phyloP scores from a whole-genome alignment of 805 yeast species.

The Ogataea henricii region DNA sequence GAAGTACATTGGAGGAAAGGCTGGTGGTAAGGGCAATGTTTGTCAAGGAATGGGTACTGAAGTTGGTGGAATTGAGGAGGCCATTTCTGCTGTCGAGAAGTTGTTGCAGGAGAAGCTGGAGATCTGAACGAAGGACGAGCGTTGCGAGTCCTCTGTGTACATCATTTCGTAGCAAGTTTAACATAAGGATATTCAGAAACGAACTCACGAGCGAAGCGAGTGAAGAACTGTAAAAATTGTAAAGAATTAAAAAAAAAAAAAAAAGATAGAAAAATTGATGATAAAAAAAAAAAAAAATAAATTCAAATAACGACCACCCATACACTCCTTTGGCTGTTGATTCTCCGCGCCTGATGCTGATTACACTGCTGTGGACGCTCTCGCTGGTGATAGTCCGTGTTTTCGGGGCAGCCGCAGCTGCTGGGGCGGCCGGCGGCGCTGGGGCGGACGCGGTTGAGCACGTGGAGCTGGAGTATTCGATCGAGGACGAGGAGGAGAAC shows the following conservation, averaged over 20 bases:
- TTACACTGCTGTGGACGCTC: not conserved
- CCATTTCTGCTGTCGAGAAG: conserved; percentile 68
- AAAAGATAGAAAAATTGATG: too few species aligned
- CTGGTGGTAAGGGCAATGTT: conserved; percentile 97
- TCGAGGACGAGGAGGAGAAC: not conserved
- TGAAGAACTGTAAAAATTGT: too few species aligned
- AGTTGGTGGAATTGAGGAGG: conserved; percentile 65
- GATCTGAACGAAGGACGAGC: conserved; percentile 13
- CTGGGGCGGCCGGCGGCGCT: not conserved
- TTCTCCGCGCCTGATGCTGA: too few species aligned
- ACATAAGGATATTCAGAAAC: too few species aligned
- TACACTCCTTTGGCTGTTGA: too few species aligned
- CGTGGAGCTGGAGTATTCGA: conserved; percentile 1
- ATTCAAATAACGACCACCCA: too few species aligned
- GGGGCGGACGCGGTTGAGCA: not conserved
- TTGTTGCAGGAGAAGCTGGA: conserved; percentile 59
- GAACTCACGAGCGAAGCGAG: too few species aligned
- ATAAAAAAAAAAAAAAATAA: too few species aligned
- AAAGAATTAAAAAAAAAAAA: not conserved
- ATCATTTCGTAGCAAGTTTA: too few species aligned
- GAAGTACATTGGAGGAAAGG: conserved; percentile 85
- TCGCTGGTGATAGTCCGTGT: not conserved
- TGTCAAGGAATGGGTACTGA: conserved; percentile 97
- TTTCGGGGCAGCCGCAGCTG: not conserved
- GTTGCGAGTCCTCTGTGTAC: not conserved